phyloP scores from a whole-genome alignment of 2,329 filamentous ascomycete genomes.

The Exophiala spinifera region DNA sequence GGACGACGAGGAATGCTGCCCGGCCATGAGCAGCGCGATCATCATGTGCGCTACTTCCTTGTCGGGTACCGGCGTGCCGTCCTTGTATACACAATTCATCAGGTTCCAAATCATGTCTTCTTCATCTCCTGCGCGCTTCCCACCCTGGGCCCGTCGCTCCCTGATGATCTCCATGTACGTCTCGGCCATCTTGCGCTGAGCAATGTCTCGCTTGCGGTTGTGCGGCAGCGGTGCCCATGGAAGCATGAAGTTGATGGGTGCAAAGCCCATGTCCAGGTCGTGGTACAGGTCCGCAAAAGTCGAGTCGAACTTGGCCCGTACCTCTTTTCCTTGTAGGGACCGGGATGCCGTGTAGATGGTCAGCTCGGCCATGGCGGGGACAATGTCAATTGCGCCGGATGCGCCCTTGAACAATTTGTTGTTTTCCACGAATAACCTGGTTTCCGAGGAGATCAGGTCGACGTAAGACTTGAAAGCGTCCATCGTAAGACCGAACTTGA shows the following conservation, averaged over 20 bases:
- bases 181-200: constrained; percentile 66
- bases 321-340: constrained; percentile 71
- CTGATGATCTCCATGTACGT: constrained; percentile 71
- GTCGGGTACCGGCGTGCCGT: constrained; percentile 66
- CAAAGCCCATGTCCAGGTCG: constrained; percentile 76
- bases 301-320: constrained; percentile 67
- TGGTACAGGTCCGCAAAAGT: constrained; percentile 74
- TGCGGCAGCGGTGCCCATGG: constrained; percentile 75
- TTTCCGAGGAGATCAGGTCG: constrained; percentile 71
- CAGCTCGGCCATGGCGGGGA: constrained; percentile 68
- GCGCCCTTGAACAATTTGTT: constrained; percentile 57
- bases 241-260: constrained; percentile 77
- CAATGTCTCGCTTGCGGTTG: constrained; percentile 68
- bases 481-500: constrained; percentile 63
- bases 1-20: constrained; percentile 76
- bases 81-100: constrained; percentile 73
- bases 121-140: constrained; percentile 48
- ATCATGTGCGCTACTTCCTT: constrained; percentile 79
- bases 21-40: constrained; percentile 82
- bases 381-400: constrained; percentile 60
- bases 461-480: constrained; percentile 67
- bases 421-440: constrained; percentile 57
- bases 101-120: constrained; percentile 76
- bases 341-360: constrained; percentile 79
- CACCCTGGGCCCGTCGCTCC: constrained; percentile 51